Conservation (phyloP, 768 basidiomycete species). For the Russula griseocarnosa region DNA sequence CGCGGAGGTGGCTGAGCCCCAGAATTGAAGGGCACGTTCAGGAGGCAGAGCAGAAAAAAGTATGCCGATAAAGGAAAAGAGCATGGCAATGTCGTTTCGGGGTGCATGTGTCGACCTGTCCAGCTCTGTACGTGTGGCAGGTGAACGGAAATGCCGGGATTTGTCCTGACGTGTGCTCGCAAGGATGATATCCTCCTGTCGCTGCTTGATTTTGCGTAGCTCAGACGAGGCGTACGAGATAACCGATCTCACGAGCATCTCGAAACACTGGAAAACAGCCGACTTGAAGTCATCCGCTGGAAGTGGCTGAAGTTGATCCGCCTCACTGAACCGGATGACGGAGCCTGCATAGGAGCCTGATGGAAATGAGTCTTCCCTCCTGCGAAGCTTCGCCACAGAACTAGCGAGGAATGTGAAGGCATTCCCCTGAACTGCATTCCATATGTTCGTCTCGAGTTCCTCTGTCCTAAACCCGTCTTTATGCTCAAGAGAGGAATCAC, state of each 20-base stretch:
- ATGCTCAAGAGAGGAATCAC: conserved; percentile 60
- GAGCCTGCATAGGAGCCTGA: conserved; percentile 33
- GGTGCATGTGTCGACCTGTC: conserved; percentile 44
- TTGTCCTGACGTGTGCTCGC: conserved; percentile 64
- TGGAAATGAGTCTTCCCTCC: conserved; percentile 36
- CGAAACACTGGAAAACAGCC: conserved; percentile 58
- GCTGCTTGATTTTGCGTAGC: conserved; percentile 79
- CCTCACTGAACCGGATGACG: conserved; percentile 33
- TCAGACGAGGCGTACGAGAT: conserved; percentile 77
- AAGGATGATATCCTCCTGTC: conserved; percentile 80
- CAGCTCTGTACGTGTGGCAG: conserved; percentile 32
- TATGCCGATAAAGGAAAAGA: conserved; percentile 80
- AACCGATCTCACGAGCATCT: conserved; percentile 64
- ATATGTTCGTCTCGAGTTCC: conserved; percentile 75
- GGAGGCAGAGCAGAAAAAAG: conserved; percentile 70
- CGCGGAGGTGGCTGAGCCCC: conserved; percentile 56
- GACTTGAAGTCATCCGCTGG: conserved; percentile 50
- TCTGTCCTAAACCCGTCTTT: conserved; percentile 67
- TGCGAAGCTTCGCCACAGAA: conserved; percentile 55
- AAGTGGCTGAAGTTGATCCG: conserved; percentile 39
- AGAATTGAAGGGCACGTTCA: conserved; percentile 81
- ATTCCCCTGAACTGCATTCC: conserved; percentile 80
- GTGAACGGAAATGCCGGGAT: conserved; percentile 47
- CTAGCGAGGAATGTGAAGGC: conserved; percentile 68
- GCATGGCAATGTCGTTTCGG: conserved; percentile 78